Conservation (phyloP, 257 asterid species). For the Euphrasia confusa region DNA sequence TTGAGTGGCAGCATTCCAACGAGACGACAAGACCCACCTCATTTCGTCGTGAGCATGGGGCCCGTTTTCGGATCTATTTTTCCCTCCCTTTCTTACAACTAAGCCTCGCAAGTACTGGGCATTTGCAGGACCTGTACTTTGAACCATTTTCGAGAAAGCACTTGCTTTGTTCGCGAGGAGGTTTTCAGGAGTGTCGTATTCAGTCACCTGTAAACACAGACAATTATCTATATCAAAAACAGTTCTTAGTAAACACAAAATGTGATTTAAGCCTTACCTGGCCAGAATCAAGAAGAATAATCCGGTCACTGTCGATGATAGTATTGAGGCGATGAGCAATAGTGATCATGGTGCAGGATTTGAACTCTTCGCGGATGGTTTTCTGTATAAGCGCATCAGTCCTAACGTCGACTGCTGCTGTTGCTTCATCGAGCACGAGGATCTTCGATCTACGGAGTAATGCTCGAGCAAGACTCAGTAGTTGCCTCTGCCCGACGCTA, state of each 20-base stretch:
- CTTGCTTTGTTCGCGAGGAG: conserved; percentile 52
- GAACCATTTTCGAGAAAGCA: conserved; percentile 66
- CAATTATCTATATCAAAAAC: neutral
- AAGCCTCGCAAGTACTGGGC: conserved; percentile 66
- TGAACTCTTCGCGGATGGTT: conserved; percentile 74
- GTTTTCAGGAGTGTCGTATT: conserved; percentile 50
- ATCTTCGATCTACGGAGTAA: conserved; percentile 72
- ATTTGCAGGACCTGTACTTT: conserved; percentile 76
- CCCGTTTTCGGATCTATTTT: conserved; percentile 20
- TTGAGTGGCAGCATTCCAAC: conserved; percentile 41
- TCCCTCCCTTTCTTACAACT: conserved; percentile 34
- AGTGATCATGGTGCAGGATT: conserved; percentile 75
- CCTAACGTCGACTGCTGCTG: conserved; percentile 81
- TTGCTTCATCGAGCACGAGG: conserved; percentile 88
- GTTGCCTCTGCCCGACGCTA: conserved; percentile 85
- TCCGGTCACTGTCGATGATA: conserved; percentile 60
- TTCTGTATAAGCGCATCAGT: conserved; percentile 84
- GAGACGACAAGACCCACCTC: conserved; percentile 47
- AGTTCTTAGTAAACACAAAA: too few species aligned
- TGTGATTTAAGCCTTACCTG: conserved; percentile 34
- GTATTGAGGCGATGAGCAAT: conserved; percentile 84
- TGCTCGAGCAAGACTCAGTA: conserved; percentile 79
- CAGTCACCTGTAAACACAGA: conserved; percentile 42
- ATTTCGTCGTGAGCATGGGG: conserved; percentile 29
- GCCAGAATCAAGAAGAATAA: conserved; percentile 68